Evolutionary conservation across 768 basidiomycete species (phyloP).

Genomic region (Peribolospora kevripleyi): DNA sequence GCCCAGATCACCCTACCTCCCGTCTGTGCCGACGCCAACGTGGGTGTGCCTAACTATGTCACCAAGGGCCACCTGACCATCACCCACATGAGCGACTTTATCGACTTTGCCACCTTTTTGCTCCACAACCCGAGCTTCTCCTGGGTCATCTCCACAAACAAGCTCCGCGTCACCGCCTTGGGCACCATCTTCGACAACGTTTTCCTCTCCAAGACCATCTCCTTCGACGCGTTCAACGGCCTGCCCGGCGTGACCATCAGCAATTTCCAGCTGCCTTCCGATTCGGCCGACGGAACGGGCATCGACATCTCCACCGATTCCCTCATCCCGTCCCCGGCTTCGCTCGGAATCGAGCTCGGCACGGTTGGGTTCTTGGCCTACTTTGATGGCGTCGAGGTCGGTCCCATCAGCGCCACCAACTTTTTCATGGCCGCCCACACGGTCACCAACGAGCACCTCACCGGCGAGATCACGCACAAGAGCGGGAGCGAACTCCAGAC

Average conservation of each 20-base stretch:
- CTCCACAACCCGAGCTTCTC: slow-evolving; percentile 39
- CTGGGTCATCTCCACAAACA: slow-evolving; percentile 46
- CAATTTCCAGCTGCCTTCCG: not conserved
- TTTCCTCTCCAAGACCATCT: slow-evolving; percentile 33
- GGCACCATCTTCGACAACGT: slow-evolving; percentile 46
- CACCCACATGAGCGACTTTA: slow-evolving; percentile 27
- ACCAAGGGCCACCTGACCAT: slow-evolving; percentile 33
- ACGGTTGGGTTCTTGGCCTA: slow-evolving; percentile 37
- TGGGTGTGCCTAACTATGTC: slow-evolving; percentile 38
- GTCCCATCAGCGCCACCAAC: slow-evolving; percentile 33
- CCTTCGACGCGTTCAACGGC: slow-evolving; percentile 38
- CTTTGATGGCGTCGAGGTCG: slow-evolving; percentile 33
- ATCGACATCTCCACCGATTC: slow-evolving; percentile 10
- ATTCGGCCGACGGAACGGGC: not conserved
- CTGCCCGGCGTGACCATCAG: slow-evolving; percentile 31
- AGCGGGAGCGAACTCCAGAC: slow-evolving; percentile 15
- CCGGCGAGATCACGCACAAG: slow-evolving; percentile 6
- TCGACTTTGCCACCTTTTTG: slow-evolving; percentile 36
- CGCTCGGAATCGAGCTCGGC: slow-evolving; percentile 46
- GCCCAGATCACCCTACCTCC: slow-evolving; percentile 39
- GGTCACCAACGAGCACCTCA: slow-evolving; percentile 29
- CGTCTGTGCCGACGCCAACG: slow-evolving; percentile 41
- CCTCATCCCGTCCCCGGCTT: slow-evolving; percentile 17
- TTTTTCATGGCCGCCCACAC: slow-evolving; percentile 31
- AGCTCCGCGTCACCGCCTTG: slow-evolving; percentile 37